phyloP scores from a whole-genome alignment of 1,139 yeast genomes.

The Saccharomyces hybrid region DNA sequence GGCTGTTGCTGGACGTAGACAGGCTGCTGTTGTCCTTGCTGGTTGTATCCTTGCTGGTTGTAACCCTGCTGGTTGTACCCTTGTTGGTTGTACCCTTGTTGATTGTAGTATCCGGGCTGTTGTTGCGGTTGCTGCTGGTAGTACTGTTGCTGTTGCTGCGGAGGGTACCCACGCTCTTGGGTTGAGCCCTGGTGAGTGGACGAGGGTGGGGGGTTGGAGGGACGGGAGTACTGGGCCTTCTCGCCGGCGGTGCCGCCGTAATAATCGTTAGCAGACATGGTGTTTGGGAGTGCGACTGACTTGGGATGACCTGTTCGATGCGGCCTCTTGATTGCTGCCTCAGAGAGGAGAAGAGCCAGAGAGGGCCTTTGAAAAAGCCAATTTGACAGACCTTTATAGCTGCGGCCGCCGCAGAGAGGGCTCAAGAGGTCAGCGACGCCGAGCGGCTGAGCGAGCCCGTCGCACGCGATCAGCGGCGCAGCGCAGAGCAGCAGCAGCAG shows the following conservation, averaged over 20 bases:
- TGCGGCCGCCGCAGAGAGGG: not conserved
- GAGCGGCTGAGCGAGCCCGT: conserved; percentile 1
- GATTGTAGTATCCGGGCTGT: conserved; percentile 16
- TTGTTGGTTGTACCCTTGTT: conserved; percentile 24
- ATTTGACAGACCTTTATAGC: not conserved
- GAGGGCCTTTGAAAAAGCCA: not conserved
- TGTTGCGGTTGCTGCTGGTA: conserved; percentile 13
- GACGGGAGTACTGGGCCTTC: conserved; percentile 19
- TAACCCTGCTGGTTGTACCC: conserved; percentile 35
- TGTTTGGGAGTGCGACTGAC: not conserved
- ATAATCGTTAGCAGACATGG: conserved; percentile 29
- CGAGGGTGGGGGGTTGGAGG: not conserved
- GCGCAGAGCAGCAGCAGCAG: not conserved
- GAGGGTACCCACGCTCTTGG: not conserved
- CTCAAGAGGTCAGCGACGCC: not conserved
- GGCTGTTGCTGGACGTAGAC: conserved; percentile 57
- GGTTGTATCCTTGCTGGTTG: conserved; percentile 32
- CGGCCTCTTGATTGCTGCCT: not conserved
- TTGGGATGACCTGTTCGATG: not conserved
- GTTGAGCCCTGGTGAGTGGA: not conserved
- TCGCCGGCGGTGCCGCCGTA: conserved; percentile 17
- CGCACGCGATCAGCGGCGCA: not conserved
- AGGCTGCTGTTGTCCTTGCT: conserved; percentile 48
- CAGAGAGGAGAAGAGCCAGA: not conserved
- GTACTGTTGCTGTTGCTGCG: conserved; percentile 7